phyloP scores from a whole-genome alignment of 2,329 filamentous ascomycete species.

The Stemphylium lycopersici region DNA sequence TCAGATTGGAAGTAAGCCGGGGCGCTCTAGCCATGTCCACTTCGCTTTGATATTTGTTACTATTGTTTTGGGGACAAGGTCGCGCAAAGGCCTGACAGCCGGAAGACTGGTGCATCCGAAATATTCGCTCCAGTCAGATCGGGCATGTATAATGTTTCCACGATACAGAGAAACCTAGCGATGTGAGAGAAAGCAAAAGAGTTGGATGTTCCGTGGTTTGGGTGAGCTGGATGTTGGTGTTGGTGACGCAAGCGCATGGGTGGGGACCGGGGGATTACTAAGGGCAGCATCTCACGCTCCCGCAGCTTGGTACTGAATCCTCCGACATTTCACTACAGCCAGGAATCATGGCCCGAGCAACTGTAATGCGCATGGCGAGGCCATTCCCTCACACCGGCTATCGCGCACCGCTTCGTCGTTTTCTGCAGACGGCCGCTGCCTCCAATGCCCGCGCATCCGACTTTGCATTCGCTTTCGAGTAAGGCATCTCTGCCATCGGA shows the following conservation, averaged over 20 bases:
- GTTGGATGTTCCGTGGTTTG: no score
- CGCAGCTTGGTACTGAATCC: neutral
- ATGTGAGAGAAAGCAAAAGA: no score
- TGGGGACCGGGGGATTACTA: neutral
- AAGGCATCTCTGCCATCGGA: constrained; percentile 35
- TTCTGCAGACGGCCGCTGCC: constrained; percentile 33
- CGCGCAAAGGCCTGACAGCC: neutral
- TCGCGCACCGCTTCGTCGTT: constrained; percentile 22
- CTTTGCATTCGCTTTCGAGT: constrained; percentile 66
- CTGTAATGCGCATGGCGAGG: constrained; percentile 24
- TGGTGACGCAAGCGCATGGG: no score
- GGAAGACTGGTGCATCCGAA: neutral
- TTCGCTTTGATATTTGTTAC: neutral
- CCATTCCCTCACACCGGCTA: constrained; percentile 22
- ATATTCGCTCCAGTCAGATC: no score
- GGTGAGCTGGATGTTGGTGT: no score
- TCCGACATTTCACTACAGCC: constrained; percentile 1
- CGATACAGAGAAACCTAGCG: no score
- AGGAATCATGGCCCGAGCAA: constrained; percentile 1
- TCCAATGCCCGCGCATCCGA: constrained; percentile 53
- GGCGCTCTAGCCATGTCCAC: neutral
- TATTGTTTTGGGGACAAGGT: neutral
- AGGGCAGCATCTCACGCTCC: neutral
- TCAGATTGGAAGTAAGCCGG: neutral
- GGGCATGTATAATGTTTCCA: no score